Percentiles rank a stretch among this genome's conserved stretches.
These are phyloP conservation scores for Tirmania nivea DNA, from an alignment of 495 filamentous ascomycete genomes.

Conservation along the genomic window DNA sequence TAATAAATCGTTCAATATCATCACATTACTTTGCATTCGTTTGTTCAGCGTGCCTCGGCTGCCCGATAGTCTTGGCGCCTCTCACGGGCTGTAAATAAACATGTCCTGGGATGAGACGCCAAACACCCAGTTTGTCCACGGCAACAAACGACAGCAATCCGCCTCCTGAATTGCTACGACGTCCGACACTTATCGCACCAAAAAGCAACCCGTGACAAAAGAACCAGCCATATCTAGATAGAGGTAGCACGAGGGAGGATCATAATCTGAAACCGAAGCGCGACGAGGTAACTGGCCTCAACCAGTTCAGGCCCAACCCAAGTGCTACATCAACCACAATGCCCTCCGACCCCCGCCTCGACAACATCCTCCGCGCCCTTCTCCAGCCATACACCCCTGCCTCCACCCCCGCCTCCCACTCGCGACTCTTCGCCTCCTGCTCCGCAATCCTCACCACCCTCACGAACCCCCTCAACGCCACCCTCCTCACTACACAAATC, in stretches of 20 bases:
- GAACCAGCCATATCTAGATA: not conserved
- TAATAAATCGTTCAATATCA: too few species aligned
- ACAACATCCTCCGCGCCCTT: conserved; percentile 18
- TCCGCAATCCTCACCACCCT: conserved; percentile 62
- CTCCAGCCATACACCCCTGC: conserved; percentile 8
- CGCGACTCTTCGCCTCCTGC: conserved; percentile 59
- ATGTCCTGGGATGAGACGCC: too few species aligned
- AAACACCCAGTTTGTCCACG: not conserved
- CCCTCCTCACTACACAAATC: conserved; percentile 73
- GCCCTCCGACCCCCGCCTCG: conserved; percentile 17
- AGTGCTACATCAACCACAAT: conserved; percentile 4
- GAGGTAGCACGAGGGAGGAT: not conserved
- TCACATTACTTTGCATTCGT: too few species aligned
- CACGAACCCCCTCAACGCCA: conserved; percentile 75
- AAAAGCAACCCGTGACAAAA: not conserved
- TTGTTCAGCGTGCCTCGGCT: too few species aligned
- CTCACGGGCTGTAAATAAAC: not conserved
- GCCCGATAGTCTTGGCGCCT: too few species aligned
- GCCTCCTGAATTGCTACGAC: too few species aligned
- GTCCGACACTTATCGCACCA: not conserved
- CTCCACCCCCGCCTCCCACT: not conserved
- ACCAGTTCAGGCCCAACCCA: too few species aligned
- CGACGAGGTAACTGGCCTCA: too few species aligned
- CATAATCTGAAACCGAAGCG: not conserved
- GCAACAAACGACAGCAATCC: not conserved